These are phyloP conservation scores for Erysimum cheiri DNA, from an alignment of 441 rosid species.

Conservation along the genomic window DNA sequence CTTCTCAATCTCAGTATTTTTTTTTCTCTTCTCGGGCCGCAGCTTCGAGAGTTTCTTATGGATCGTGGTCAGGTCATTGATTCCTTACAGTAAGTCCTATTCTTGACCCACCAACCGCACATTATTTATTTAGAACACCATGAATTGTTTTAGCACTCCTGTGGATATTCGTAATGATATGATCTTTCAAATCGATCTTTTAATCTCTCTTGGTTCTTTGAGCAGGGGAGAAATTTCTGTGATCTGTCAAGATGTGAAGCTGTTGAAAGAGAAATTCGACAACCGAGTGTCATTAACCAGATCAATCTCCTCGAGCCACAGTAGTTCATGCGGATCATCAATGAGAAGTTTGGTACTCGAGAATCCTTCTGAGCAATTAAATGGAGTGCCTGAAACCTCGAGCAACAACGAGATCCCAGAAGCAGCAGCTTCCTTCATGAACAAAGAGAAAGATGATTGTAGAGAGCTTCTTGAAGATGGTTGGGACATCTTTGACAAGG, in stretches of 20 bases:
- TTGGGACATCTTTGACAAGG: conserved; percentile 65
- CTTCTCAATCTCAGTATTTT: conserved; percentile 27
- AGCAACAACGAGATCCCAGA: conserved; percentile 33
- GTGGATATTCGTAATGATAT: background rate
- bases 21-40: conserved; percentile 36
- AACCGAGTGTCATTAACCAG: conserved; percentile 58
- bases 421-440: conserved; percentile 39
- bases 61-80: conserved; percentile 83
- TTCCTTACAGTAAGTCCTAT: conserved; percentile 78
- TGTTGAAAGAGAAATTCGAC: conserved; percentile 77
- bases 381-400: conserved; percentile 38
- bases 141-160: background rate
- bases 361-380: conserved; percentile 30
- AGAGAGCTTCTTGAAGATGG: conserved; percentile 59
- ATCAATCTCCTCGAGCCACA: conserved; percentile 68
- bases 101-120: conserved; percentile 2
- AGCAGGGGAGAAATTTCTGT: conserved; percentile 90
- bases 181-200: background rate
- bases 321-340: conserved; percentile 68
- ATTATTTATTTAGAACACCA: conserved; percentile 3
- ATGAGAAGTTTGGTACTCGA: conserved; percentile 48
- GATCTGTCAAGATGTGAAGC: conserved; percentile 81
- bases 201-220: conserved; percentile 29
- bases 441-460: conserved; percentile 31
- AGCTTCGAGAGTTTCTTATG: conserved; percentile 85